phyloP scores from a whole-genome alignment of 345 rosid species.

The Gossypium arboreum region DNA sequence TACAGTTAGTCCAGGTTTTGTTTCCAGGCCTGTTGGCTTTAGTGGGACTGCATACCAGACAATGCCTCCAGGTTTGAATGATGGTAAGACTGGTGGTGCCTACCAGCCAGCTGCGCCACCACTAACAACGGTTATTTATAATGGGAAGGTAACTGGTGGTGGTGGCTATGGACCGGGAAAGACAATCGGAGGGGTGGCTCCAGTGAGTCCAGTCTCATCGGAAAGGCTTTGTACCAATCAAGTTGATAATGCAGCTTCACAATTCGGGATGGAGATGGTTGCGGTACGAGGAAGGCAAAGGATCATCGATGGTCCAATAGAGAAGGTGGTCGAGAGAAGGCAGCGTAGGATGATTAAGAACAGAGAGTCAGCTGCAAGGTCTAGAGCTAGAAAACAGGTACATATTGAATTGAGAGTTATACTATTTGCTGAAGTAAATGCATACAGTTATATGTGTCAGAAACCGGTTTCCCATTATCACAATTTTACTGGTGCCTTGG shows the following conservation, averaged over 20 bases:
- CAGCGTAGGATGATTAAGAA: conserved; percentile 97
- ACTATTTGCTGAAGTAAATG: background rate
- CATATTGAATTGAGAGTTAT: background rate
- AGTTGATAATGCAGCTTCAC: conserved; percentile 42
- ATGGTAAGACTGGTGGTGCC: conserved; percentile 36
- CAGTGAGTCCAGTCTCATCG: conserved; percentile 52
- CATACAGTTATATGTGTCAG: background rate
- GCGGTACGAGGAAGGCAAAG: conserved; percentile 61
- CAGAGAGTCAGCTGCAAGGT: conserved; percentile 89
- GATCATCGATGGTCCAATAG: conserved; percentile 69
- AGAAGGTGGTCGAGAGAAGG: conserved; percentile 84
- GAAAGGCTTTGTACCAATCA: conserved; percentile 45
- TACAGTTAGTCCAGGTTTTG: conserved; percentile 23
- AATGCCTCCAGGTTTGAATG: background rate
- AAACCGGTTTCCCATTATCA: background rate
- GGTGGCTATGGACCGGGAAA: conserved; percentile 32
- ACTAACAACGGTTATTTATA: conserved; percentile 33
- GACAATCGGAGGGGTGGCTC: conserved; percentile 36
- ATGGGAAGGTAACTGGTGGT: conserved; percentile 45
- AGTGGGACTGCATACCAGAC: conserved; percentile 7
- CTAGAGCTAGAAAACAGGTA: conserved; percentile 95
- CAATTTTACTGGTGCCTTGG: background rate
- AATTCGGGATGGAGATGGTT: conserved; percentile 57
- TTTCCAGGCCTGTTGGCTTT: conserved; percentile 22
- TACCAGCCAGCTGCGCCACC: conserved; percentile 27